Percentiles rank a stretch among this genome's conserved stretches.
phyloP scores from a whole-genome alignment of 495 filamentous ascomycete species.

The Hypoxylon trugodes region DNA sequence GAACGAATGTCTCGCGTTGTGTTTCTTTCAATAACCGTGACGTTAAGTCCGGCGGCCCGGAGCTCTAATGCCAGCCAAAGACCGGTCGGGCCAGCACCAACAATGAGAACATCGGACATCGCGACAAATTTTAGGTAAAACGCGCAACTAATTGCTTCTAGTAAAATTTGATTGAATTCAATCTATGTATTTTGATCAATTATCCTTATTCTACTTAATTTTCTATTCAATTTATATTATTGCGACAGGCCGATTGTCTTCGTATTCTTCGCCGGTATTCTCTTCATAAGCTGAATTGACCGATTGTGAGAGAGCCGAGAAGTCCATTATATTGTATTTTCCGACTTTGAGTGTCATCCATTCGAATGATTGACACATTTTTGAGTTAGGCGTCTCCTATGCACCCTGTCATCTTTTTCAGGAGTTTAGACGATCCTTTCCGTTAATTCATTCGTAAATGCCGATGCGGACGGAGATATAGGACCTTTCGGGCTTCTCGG shows the following conservation, averaged over 20 bases:
- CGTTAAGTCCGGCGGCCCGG: not conserved
- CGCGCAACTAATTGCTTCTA: not conserved
- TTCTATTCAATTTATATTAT: too few relatives aligned
- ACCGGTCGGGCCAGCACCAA: not conserved
- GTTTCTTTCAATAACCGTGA: not conserved
- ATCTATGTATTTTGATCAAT: too few relatives aligned
- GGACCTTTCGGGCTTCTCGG: not conserved
- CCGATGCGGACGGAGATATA: not conserved
- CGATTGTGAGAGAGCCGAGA: not conserved
- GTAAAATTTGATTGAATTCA: too few relatives aligned
- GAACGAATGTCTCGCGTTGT: not conserved
- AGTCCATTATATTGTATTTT: not conserved
- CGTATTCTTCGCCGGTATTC: too few relatives aligned
- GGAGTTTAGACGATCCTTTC: not conserved
- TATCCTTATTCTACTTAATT: too few relatives aligned
- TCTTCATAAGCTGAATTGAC: too few relatives aligned
- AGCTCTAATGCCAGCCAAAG: not conserved
- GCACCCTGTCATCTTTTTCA: not conserved
- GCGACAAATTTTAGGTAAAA: not conserved
- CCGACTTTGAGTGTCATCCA: not conserved
- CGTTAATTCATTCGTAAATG: not conserved
- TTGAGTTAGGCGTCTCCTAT: not conserved
- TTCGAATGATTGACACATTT: not conserved
- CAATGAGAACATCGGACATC: not conserved
- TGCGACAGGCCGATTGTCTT: too few relatives aligned